Evolutionary conservation across 2,329 filamentous ascomycete species (phyloP), one percentile per base, ranked within the genome.

Genomic region (Aureobasidium pullulans): DNA sequence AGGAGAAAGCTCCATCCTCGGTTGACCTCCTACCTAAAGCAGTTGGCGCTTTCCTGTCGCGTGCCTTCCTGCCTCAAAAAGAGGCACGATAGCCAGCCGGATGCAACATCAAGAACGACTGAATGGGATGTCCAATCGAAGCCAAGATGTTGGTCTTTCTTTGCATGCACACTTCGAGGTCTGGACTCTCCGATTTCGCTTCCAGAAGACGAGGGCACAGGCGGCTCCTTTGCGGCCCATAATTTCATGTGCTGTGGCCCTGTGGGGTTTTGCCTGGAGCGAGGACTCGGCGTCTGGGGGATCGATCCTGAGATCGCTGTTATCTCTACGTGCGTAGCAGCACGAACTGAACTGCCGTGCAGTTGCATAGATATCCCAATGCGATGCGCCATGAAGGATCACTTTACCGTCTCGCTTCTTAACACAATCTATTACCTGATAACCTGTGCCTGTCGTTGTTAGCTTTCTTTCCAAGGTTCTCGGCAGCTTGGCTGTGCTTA

Each of bases 11-110:
- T 34, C 15, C 37, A 40, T 42, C 28, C 28, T 40, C 37, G 49
- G 36, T 23, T 28, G 49, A 53, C 49, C 49, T 54, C 50, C 50
- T 54, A 43, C 50, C 39, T 16, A 54, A 54, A 43, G n/a, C 39
- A 43, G 50, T 54, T 54, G 50, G 50, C 50, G 50, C 39, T 34
- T 31, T 31, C 16, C 50, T 32, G 50, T 54, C 50, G 50, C 50
- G 50, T 54, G 50, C 50, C 50, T 16, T 42, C 29, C 29, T 43
- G 16, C 50, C 34, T 34, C 39, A 42, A 32, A 54, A 42, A 29
- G 29, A 42, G 50, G 37, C 15, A 54, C 5, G 50, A 54, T 54
- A 34, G 50, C n/a, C 50, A 23, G 1, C 15, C n/a, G n/a, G 28
- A 31, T 54, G 15, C 50, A 43, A 54, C 28, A 43, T 42, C 39